A percentile compares a stretch with the other conserved stretches of the same genome.
Evolutionary conservation across 2,329 filamentous ascomycete species (phyloP).

Genomic region (Fusarium devonianum): DNA sequence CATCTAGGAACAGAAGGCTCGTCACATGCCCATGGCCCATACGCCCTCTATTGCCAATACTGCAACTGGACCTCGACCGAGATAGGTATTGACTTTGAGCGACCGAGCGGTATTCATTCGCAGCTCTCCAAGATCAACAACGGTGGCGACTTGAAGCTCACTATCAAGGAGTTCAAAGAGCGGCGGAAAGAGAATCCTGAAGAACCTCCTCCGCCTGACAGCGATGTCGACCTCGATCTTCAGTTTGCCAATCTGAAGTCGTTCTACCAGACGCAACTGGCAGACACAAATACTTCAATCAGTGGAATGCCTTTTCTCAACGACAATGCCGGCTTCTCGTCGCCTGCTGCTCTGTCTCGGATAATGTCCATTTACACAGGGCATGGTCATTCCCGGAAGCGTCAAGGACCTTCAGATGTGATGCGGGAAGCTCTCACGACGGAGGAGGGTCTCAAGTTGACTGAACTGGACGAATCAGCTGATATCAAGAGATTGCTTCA

Average conservation of each 20-base stretch:
- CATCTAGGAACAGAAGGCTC: conserved; percentile 53
- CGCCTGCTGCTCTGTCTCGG: conserved; percentile 81
- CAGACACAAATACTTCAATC: conserved; percentile 63
- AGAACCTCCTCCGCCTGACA: conserved; percentile 49
- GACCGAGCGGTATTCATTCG: conserved; percentile 82
- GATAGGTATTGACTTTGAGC: conserved; percentile 88
- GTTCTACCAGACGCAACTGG: conserved; percentile 84
- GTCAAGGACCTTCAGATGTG: conserved; percentile 70
- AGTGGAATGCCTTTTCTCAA: conserved; percentile 52
- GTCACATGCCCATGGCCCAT: conserved; percentile 58
- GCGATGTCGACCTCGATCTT: conserved; percentile 67
- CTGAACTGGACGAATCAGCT: conserved; percentile 66
- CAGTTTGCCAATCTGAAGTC: conserved; percentile 76
- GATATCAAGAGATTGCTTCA: conserved; percentile 66
- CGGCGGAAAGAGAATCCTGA: conserved; percentile 57
- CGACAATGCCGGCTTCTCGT: conserved; percentile 64
- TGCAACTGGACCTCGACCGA: conserved; percentile 94
- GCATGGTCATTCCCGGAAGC: conserved; percentile 67
- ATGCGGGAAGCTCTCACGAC: conserved; percentile 81
- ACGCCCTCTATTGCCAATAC: conserved; percentile 84
- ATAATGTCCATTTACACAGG: conserved; percentile 92
- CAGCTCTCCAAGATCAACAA: conserved; percentile 78
- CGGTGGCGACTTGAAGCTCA: conserved; percentile 61
- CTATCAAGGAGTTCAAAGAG: conserved; percentile 59
- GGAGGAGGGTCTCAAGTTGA: conserved; percentile 74